A percentile compares a stretch with the other conserved stretches of the same genome.
These are phyloP conservation scores for Globisporangium iwayamae DNA, from an alignment of 352 stramenopile species.

Conservation along the genomic window DNA sequence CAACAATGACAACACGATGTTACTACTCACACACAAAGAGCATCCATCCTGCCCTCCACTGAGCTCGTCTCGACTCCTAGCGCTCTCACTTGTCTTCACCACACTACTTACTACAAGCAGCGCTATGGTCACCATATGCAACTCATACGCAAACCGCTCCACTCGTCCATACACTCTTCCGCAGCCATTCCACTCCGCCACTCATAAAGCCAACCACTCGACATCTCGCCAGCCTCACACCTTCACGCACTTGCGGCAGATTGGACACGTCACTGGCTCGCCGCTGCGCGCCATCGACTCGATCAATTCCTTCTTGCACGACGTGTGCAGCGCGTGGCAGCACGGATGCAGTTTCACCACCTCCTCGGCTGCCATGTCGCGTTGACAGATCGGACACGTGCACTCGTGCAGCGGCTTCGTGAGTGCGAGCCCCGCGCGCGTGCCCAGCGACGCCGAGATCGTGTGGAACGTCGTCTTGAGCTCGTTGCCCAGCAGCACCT, in stretches of 20 bases:
- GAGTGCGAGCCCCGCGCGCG: slow-evolving; percentile 50
- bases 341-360: slow-evolving; percentile 40
- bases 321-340: slow-evolving; percentile 43
- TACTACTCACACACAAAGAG: too few species aligned
- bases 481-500: slow-evolving; percentile 59
- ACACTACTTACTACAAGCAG: too few species aligned
- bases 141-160: too few species aligned
- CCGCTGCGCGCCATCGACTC: slow-evolving; percentile 17
- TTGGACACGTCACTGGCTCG: slow-evolving; percentile 5
- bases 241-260: slow-evolving; percentile 12
- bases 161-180: too few species aligned
- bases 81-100: too few species aligned
- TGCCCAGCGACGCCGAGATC: slow-evolving; percentile 72
- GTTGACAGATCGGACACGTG: slow-evolving; percentile 44
- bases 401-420: slow-evolving; percentile 60
- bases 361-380: slow-evolving; percentile 49
- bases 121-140: too few species aligned
- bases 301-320: slow-evolving; percentile 29
- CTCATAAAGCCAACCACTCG: too few species aligned
- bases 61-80: too few species aligned
- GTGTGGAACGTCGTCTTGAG: slow-evolving; percentile 71
- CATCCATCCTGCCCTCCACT: too few species aligned
- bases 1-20: too few species aligned
- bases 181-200: too few species aligned
- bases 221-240: not conserved